Percentiles rank a stretch among this genome's conserved stretches.
These are phyloP conservation scores for Edaphochlamys debaryana DNA, from an alignment of 139 green algal species.

Conservation along the genomic window DNA sequence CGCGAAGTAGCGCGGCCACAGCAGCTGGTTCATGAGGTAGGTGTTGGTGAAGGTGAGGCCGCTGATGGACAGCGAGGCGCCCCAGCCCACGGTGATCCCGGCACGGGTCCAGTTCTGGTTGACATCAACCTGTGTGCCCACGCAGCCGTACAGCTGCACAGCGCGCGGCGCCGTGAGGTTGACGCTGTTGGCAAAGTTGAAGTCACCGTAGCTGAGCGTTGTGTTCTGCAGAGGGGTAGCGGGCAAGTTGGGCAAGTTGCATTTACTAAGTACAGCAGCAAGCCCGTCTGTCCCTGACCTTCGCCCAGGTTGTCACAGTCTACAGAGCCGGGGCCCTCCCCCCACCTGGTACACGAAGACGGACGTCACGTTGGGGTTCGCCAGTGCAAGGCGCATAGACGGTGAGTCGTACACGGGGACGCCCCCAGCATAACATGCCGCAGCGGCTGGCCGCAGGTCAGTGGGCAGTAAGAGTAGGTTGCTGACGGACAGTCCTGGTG, in stretches of 20 bases:
- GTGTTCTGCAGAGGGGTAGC: neutral
- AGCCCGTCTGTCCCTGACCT: too few relatives aligned
- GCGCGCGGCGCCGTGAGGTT: conserved; percentile 4
- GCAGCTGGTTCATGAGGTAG: neutral
- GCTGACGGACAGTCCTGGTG: neutral
- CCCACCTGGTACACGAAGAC: conserved; percentile 36
- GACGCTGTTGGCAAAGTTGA: neutral
- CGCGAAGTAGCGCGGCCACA: conserved; percentile 21
- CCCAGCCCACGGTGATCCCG: neutral
- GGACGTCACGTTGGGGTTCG: neutral
- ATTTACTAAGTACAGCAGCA: too few relatives aligned
- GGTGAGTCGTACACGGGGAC: neutral
- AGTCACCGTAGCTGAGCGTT: neutral
- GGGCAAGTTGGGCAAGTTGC: too few relatives aligned
- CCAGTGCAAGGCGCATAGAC: neutral
- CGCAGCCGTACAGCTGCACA: conserved; percentile 25
- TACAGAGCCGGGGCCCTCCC: too few relatives aligned
- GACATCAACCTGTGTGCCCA: neutral
- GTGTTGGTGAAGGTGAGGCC: conserved; percentile 17
- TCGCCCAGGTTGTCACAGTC: too few relatives aligned
- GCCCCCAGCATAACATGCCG: neutral
- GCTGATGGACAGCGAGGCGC: neutral
- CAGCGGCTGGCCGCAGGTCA: neutral
- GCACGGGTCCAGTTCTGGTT: conserved; percentile 29
- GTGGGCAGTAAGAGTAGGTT: conserved; percentile 17